phyloP scores from a whole-genome alignment of 1,284 basidiomycete genomes.

The Hymenochaete sp. region DNA sequence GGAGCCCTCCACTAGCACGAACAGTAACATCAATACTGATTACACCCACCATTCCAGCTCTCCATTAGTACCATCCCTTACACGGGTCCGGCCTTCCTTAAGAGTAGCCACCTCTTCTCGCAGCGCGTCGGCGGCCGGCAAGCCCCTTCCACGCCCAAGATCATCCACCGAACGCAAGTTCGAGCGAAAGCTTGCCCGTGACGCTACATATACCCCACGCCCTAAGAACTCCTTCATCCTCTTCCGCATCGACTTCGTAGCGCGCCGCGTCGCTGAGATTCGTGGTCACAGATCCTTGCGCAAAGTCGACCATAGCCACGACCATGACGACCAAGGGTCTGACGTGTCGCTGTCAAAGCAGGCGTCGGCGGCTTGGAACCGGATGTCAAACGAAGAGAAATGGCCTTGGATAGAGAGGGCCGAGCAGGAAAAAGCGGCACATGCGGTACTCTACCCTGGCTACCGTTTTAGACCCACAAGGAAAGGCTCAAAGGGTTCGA shows the following conservation, averaged over 20 bases:
- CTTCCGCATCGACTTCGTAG: slow-evolving; percentile 70
- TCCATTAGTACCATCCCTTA: neutral
- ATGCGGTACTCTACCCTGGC: slow-evolving; percentile 44
- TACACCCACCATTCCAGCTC: no score
- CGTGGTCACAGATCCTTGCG: slow-evolving; percentile 16
- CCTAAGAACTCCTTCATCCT: slow-evolving; percentile 87
- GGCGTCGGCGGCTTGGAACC: slow-evolving; percentile 52
- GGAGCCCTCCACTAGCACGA: slow-evolving; percentile 7
- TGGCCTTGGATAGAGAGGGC: slow-evolving; percentile 43
- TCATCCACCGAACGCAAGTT: slow-evolving; percentile 16
- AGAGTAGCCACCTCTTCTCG: slow-evolving; percentile 1
- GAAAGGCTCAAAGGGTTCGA: slow-evolving; percentile 9
- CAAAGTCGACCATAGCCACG: slow-evolving; percentile 5
- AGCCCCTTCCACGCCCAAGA: slow-evolving; percentile 2
- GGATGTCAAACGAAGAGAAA: slow-evolving; percentile 36
- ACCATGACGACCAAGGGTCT: slow-evolving; percentile 7
- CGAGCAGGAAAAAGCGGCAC: slow-evolving; percentile 43
- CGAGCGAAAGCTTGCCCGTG: slow-evolving; percentile 26
- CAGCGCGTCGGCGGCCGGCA: slow-evolving; percentile 9
- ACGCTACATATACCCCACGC: slow-evolving; percentile 67
- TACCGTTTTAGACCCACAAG: slow-evolving; percentile 55
- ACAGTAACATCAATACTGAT: neutral
- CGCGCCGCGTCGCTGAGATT: slow-evolving; percentile 25
- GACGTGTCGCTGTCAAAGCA: slow-evolving; percentile 50
- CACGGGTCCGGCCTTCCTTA: neutral